Evolutionary conservation across 2,329 filamentous ascomycete genomes (phyloP), one percentile per base, ranked within the genome.

Genomic region (Ophiocordyceps sinensis): DNA sequence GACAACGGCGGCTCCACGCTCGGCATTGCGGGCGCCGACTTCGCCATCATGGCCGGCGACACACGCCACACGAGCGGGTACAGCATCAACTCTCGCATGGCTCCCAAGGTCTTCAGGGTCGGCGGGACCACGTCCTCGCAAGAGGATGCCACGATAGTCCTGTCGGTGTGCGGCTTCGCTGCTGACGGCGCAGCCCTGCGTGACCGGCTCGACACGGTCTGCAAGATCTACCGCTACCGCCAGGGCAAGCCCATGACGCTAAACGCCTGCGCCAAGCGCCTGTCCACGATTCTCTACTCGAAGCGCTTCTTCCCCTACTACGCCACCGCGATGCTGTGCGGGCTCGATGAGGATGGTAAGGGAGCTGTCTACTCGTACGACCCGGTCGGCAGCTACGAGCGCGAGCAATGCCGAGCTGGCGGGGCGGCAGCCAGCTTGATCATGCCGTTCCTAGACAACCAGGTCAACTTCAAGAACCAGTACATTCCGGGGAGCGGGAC

Each of bases 251-350:
- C 85, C 49, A 98, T 98, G 82, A 82, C 77, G 48, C 83, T 96
- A 56, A 82, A 85, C 55, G 91, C 91, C 38, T 96, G 89, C 65
- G 93, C 91, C 42, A 89, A 96, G 67, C 80, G 89, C 43, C 74
- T 98, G 46, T 89, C 85, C 34, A 95, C 93, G 37, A 93, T 98
- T 50, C 79, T 98, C 43, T 98, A 98, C 71, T 74, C 80, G 63
- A 96, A 96, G 71, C 85, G 91, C 38, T 98, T 98, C 72, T 98
- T 98, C 71, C 91, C 91, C 19, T 98, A 94, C 76, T 98, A 98
- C 64, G 85, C 93, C 44, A 79, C 89, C 55, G 89, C 89, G 28
- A 96, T 98, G 61, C 71, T 98, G 37, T 91, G 84, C 37, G 91
- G 91, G 17, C 66, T 98, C 46, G 93, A 98, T 54, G 91, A 96